These are phyloP conservation scores for Penium margaritaceum DNA, from an alignment of 139 green algal genomes.

Conservation along the genomic window DNA sequence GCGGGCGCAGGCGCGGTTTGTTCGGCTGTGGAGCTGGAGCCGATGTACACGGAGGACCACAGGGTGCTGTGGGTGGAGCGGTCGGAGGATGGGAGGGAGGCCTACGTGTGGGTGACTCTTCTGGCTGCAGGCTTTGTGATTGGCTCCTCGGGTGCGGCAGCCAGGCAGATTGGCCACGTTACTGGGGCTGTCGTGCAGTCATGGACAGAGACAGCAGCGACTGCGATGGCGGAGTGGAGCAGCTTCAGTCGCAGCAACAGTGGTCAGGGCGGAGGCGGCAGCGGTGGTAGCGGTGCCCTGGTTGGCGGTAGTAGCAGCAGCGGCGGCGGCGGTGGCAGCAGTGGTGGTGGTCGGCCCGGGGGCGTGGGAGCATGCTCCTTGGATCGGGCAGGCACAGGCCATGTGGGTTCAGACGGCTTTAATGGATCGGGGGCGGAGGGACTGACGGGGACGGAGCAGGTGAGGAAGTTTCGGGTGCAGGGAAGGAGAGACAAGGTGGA, in stretches of 20 bases:
- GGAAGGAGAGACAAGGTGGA: conserved; percentile 46
- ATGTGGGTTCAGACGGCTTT: too few relatives aligned
- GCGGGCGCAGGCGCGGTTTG: too few relatives aligned
- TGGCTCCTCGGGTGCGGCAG: conserved; percentile 58
- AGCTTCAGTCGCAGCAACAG: too few relatives aligned
- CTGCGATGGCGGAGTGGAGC: too few relatives aligned
- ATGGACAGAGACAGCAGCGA: conserved; percentile 66
- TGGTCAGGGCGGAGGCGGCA: too few relatives aligned
- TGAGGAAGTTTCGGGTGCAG: conserved; percentile 56
- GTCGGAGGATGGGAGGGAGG: not conserved
- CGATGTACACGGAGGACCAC: conserved; percentile 14
- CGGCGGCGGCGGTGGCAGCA: too few relatives aligned
- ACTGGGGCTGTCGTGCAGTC: conserved; percentile 68
- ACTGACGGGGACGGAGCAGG: conserved; percentile 36
- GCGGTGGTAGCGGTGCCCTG: too few relatives aligned
- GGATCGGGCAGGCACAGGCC: too few relatives aligned
- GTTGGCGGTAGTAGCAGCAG: too few relatives aligned
- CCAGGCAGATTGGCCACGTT: conserved; percentile 68
- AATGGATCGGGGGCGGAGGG: not conserved
- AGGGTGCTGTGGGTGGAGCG: conserved; percentile 6
- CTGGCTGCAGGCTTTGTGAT: conserved; percentile 86
- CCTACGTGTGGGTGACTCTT: conserved; percentile 70
- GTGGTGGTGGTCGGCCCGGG: too few relatives aligned
- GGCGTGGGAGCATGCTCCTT: too few relatives aligned
- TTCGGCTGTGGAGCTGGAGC: conserved; percentile 3